phyloP scores from a whole-genome alignment of 2,329 filamentous ascomycete genomes.

The Xylariales sp. region DNA sequence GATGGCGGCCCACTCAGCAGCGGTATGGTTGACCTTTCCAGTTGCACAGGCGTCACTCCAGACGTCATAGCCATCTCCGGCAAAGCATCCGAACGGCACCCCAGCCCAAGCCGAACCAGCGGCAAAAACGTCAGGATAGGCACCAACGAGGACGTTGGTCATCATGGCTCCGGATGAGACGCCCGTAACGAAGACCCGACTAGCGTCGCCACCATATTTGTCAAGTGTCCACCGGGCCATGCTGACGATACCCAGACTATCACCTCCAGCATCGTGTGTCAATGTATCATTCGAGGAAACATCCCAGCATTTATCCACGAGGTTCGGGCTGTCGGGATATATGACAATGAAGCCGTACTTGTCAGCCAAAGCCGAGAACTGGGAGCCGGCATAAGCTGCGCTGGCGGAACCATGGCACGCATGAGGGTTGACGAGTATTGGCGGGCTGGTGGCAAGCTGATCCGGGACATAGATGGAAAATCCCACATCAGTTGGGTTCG shows the following conservation, averaged over 20 bases:
- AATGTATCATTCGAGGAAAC: conserved; percentile 38
- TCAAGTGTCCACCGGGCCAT: conserved; percentile 48
- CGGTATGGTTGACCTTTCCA: conserved; percentile 36
- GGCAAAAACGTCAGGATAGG: conserved; percentile 49
- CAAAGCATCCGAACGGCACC: conserved; percentile 46
- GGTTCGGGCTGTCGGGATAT: conserved; percentile 27
- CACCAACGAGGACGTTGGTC: conserved; percentile 46
- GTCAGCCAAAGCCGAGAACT: conserved; percentile 49
- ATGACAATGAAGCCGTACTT: conserved; percentile 48
- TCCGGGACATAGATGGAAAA: conserved; percentile 50
- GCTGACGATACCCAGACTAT: conserved; percentile 46
- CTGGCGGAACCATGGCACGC: conserved; percentile 52
- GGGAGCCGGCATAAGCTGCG: conserved; percentile 43
- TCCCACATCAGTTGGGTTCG: conserved; percentile 45
- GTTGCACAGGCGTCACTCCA: conserved; percentile 51
- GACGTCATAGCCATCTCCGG: conserved; percentile 31
- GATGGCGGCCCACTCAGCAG: conserved; percentile 28
- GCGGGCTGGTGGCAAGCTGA: conserved; percentile 36
- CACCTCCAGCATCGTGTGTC: conserved; percentile 44
- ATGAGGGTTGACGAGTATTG: conserved; percentile 51
- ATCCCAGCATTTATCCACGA: conserved; percentile 15
- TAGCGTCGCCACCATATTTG: conserved; percentile 40
- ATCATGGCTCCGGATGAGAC: conserved; percentile 52
- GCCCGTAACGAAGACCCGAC: conserved; percentile 47
- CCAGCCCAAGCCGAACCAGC: conserved; percentile 42